Evolutionary conservation across 177 flowering plant genomes (phyloP).

Genomic region (Telopea speciosissima): DNA sequence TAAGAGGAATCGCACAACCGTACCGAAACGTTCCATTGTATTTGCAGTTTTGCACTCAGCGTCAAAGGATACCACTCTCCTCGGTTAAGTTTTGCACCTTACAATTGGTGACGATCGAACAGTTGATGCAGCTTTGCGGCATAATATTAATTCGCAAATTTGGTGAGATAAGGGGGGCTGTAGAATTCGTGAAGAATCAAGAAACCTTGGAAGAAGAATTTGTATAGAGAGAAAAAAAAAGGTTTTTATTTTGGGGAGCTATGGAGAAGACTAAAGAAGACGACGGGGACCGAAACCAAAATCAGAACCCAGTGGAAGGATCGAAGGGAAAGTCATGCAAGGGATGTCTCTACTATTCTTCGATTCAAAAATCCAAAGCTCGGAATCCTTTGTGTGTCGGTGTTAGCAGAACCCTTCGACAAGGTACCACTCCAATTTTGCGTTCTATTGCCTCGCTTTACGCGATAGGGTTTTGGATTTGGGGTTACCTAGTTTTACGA

Average conservation of each 20-base stretch:
- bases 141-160: no score
- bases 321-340: constrained; percentile 56
- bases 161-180: no score
- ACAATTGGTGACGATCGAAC: no score
- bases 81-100: no score
- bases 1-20: no score
- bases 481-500: not conserved
- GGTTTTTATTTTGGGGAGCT: not conserved
- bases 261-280: constrained; percentile 4
- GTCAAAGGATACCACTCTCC: no score
- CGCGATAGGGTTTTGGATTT: not conserved
- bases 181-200: no score
- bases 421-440: constrained; percentile 23
- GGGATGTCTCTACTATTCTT: constrained; percentile 65
- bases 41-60: no score
- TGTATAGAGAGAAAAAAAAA: not conserved
- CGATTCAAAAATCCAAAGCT: constrained; percentile 48
- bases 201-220: no score
- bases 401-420: constrained; percentile 41
- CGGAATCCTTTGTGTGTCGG: constrained; percentile 62
- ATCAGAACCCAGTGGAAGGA: constrained; percentile 2
- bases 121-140: no score
- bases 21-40: no score
- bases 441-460: not conserved
- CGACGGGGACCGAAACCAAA: constrained; percentile 5